A percentile compares a stretch with the other conserved stretches of the same genome.
These are phyloP conservation scores for Pistacia integerrima DNA, from an alignment of 345 rosid genomes.

Conservation along the genomic window DNA sequence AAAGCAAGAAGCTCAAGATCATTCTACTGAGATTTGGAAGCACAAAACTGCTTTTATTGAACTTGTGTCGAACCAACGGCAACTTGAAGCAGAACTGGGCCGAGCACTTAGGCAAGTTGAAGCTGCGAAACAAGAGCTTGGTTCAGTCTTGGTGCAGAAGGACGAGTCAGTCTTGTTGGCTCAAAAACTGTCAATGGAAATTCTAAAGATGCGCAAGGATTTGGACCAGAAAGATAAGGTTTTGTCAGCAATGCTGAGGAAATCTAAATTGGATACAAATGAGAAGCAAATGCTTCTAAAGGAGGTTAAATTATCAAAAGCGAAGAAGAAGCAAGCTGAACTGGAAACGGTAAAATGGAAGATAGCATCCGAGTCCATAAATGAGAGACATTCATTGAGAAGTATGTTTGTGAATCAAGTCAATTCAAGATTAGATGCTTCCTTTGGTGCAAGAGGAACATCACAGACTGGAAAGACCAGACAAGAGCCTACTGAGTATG, in stretches of 20 bases:
- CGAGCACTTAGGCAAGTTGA: slow-evolving; percentile 72
- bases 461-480: slow-evolving; percentile 41
- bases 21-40: slow-evolving; percentile 74
- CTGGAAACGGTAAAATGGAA: slow-evolving; percentile 65
- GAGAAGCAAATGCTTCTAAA: slow-evolving; percentile 77
- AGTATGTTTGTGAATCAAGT: slow-evolving; percentile 64
- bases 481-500: slow-evolving; percentile 31
- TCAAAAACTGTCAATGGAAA: slow-evolving; percentile 61
- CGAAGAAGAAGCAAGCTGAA: slow-evolving; percentile 72
- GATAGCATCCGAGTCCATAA: slow-evolving; percentile 55
- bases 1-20: slow-evolving; percentile 62
- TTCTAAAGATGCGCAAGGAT: slow-evolving; percentile 62
- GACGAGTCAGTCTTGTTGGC: slow-evolving; percentile 53
- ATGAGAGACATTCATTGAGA: slow-evolving; percentile 69
- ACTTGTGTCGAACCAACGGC: slow-evolving; percentile 89
- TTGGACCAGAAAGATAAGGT: slow-evolving; percentile 81
- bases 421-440: slow-evolving; percentile 38
- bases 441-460: slow-evolving; percentile 33
- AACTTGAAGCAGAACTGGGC: slow-evolving; percentile 82
- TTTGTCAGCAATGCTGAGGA: slow-evolving; percentile 78
- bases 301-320: slow-evolving; percentile 62
- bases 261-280: slow-evolving; percentile 59
- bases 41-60: slow-evolving; percentile 91
- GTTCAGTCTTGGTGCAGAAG: slow-evolving; percentile 48
- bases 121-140: slow-evolving; percentile 60